phyloP scores from a whole-genome alignment of 106 monocot genomes.

The Agapanthus africanus region DNA sequence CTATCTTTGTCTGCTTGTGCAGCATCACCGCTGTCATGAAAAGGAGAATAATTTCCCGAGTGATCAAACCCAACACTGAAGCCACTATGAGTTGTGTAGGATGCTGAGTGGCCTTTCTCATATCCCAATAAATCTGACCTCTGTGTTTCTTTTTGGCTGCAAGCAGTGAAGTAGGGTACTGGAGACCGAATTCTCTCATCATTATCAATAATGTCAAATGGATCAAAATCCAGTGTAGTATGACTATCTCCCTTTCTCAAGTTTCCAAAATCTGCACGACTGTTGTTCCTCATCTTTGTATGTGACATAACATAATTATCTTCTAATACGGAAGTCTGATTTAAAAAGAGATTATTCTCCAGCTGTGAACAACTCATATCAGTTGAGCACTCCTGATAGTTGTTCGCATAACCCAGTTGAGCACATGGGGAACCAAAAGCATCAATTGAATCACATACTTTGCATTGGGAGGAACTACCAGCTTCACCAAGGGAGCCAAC shows the following conservation, averaged over 20 bases:
- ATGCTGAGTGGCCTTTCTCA: conserved; percentile 6
- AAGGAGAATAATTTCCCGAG: conserved; percentile 9
- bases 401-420: conserved; percentile 15
- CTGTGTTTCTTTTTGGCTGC: conserved; percentile 10
- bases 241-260: conserved; percentile 9
- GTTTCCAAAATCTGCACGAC: conserved; percentile 11
- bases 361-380: conserved; percentile 16
- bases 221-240: background rate
- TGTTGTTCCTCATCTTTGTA: conserved; percentile 1
- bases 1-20: background rate
- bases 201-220: conserved; percentile 5
- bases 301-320: background rate
- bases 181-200: conserved; percentile 13
- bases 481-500: conserved; percentile 3
- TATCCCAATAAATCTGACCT: conserved; percentile 12
- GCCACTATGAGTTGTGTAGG: conserved; percentile 7
- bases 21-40: conserved; percentile 1
- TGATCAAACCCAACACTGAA: conserved; percentile 15
- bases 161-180: conserved; percentile 2
- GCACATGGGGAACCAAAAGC: conserved; percentile 7
- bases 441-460: conserved; percentile 1
- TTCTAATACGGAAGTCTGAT: conserved; percentile 12
- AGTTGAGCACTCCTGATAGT: conserved; percentile 2
- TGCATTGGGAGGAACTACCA: conserved; percentile 4
- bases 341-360: conserved; percentile 7